Evolutionary conservation across 768 basidiomycete genomes (phyloP), one percentile per base, ranked within the genome.

Genomic region (Mycena maculata): DNA sequence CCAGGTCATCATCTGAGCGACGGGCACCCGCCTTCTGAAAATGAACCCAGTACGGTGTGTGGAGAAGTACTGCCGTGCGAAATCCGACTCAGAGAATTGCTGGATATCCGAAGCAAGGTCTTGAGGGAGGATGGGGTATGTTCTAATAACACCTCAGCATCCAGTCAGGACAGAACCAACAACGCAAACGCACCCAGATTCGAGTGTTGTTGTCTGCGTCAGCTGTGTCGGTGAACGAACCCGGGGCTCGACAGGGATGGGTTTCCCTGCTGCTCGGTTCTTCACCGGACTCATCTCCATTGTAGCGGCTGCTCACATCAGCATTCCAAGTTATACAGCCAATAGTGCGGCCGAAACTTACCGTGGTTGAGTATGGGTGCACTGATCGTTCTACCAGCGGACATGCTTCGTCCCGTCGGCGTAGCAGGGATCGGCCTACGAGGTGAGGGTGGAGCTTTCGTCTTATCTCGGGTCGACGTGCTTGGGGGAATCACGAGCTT

Each of bases 1-100:
- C 94, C 95, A 97, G 52, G 88, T 85, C 93, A 98, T 95, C 80
- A 97, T 87, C 74, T 94, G 90, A 25, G 85, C 89, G 4, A 97
- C 87, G 1, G 96, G 95, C 2, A 97, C 87, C 66, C 85, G 88
- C 49, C 94, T 86, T 67, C 87, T 85, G 78, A 95, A 95, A 63
- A 95, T 91, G 74, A 97, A 90, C 0, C 96, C 96, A 10, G 89
- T 92, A n/a, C 91, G 87, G 72, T 95, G 94, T 1, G 90, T 95
- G 20, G 95, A 93, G 75, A 98, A 96, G 76, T 96, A 97, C 70
- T 90, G 90, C 49, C 83, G 84, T 38, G 96, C 94, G 76, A 92
- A 98, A 39, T 94, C 92, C 0, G 91, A 92, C 73, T 93, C 88
- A 6, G 90, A 90, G 77, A 97, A 96, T 69, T 92, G 92, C 71